Percentiles rank a stretch among this genome's conserved stretches.
Conservation (phyloP, 2,329 filamentous ascomycete species). For the Botrytis galanthina region DNA sequence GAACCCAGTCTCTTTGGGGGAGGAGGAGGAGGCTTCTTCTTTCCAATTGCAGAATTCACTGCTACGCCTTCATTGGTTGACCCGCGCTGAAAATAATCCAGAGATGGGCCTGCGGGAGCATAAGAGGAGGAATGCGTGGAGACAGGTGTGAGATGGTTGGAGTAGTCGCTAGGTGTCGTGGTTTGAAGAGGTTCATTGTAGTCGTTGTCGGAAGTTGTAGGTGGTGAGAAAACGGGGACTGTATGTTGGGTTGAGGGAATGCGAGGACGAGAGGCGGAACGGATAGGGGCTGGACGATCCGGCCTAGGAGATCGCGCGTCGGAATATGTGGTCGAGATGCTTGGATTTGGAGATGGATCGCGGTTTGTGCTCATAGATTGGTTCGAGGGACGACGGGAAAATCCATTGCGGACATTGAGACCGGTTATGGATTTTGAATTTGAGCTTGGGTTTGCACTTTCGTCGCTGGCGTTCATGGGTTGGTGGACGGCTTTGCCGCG, state of each 20-base stretch:
- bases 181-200: constrained; percentile 7
- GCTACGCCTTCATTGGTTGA: constrained; percentile 35
- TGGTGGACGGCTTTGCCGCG: constrained; percentile 64
- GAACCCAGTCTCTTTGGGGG: constrained; percentile 56
- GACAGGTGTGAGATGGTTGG: constrained; percentile 30
- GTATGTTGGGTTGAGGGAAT: constrained; percentile 28
- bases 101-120: constrained; percentile 33
- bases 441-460: constrained; percentile 20
- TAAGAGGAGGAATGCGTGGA: constrained; percentile 33
- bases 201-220: constrained; percentile 28
- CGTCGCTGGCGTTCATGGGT: constrained; percentile 44
- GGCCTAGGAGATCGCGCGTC: constrained; percentile 23
- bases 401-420: constrained; percentile 39
- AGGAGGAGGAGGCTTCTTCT: constrained; percentile 74
- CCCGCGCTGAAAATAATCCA: constrained; percentile 37
- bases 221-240: constrained; percentile 43
- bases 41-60: constrained; percentile 48
- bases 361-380: constrained; percentile 27
- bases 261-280: constrained; percentile 13
- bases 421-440: constrained; percentile 34
- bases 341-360: constrained; percentile 19
- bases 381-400: constrained; percentile 47
- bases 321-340: constrained; percentile 28
- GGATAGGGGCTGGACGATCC: constrained; percentile 9
- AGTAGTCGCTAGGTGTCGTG: constrained; percentile 30